Conservation (phyloP, 345 rosid genomes). For the Gossypium anomalum region DNA sequence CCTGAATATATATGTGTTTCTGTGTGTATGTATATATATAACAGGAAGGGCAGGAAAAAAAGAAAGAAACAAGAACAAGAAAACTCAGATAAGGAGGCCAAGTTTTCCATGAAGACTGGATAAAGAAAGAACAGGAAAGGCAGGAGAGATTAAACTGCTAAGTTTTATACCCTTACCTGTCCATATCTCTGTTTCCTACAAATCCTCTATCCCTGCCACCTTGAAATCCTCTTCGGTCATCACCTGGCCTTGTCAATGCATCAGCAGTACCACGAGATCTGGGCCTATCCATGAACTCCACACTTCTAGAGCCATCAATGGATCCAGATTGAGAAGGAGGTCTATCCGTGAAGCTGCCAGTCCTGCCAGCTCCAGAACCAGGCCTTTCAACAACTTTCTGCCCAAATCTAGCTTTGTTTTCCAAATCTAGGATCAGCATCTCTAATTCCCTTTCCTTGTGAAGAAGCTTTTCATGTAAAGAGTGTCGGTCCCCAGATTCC, state of each 20-base stretch:
- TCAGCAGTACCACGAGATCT: constrained; percentile 68
- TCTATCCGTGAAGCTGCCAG: constrained; percentile 52
- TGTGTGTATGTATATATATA: neutral
- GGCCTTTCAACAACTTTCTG: constrained; percentile 67
- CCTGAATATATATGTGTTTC: no score
- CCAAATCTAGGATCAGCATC: constrained; percentile 54
- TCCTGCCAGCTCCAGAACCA: constrained; percentile 74
- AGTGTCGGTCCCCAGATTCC: constrained; percentile 34
- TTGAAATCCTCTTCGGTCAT: constrained; percentile 68
- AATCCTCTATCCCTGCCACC: constrained; percentile 84
- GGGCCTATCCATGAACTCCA: constrained; percentile 72
- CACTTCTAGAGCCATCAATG: constrained; percentile 60
- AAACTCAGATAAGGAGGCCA: neutral
- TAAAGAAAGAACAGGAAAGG: neutral
- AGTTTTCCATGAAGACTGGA: neutral
- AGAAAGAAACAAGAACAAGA: no score
- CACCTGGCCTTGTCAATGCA: constrained; percentile 57
- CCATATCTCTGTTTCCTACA: constrained; percentile 57
- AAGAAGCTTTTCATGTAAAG: constrained; percentile 35
- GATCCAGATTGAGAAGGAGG: constrained; percentile 76
- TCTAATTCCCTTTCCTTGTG: constrained; percentile 70
- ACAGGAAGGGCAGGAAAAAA: no score
- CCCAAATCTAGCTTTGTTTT: constrained; percentile 76
- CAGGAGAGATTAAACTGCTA: neutral
- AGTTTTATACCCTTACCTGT: constrained; percentile 47